Base-by-base conservation (phyloP, 805 yeast genomes). In the Yamadazyma endophytica region DNA sequence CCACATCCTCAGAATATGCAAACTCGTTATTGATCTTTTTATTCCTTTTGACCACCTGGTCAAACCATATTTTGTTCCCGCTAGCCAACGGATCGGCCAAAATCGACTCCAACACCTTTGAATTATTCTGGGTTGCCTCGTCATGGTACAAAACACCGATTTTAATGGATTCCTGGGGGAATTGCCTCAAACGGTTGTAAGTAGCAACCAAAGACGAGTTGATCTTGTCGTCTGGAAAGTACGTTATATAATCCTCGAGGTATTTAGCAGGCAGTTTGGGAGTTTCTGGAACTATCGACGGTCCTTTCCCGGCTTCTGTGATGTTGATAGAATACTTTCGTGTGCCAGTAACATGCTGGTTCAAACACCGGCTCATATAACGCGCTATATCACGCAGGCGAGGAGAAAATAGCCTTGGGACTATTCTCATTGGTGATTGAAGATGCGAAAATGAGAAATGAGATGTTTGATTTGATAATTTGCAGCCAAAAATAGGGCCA, bases 61-160 rank as follows among this genome's bases (percentile, higher is more conserved):
- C 28, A 16, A 54, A 58, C 70, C 70, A 61, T 9, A 20, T n/a
- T 14, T 46, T 36, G 35, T 57, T 61, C 9, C 42, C 43, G 9
- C 40, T 46, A 9, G 70, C 52, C 29, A 65, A 47, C 5, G 72
- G 72, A 34, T 65, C 70, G 1, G 70, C 63, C 23, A 65, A 46
- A 8, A 65, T 38, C 3, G 55, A 36, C 22, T 63, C 67, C 5
- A 65, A 24, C n/a, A 65, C 21, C 30, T 47, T 59, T n/a, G 67
- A 54, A 2, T 42, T 29, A 6, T 24, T 17, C 24, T 32, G 29
- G 3, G 24, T n/a, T 11, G 42, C 37, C 6, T 49, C 52, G 32
- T 52, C 50, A 21, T 54, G 58, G 38, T 64, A 64, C 1, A 58
- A 31, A 3, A 65, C 26, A 0, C 70, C 72, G 9, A 64, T 49